These are phyloP conservation scores for Zygosaccharomyces sapae DNA, from an alignment of 1,139 yeast genomes.

Conservation along the genomic window DNA sequence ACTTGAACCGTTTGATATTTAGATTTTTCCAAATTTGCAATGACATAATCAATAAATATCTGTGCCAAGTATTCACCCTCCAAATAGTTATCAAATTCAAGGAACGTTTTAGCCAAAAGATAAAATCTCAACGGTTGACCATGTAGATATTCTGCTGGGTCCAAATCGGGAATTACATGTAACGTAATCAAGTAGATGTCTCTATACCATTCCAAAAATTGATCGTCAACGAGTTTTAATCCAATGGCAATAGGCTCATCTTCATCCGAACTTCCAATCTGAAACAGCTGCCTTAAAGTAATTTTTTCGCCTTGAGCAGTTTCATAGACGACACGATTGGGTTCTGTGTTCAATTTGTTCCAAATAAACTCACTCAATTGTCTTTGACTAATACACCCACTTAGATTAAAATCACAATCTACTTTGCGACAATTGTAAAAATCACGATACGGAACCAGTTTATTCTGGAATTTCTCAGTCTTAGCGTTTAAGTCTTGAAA, in stretches of 20 bases:
- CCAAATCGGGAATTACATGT: slow-evolving; percentile 20
- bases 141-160: slow-evolving; percentile 13
- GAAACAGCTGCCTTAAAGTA: slow-evolving; percentile 25
- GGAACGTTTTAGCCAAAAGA: slow-evolving; percentile 26
- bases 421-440: slow-evolving; percentile 95
- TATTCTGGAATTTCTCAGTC: slow-evolving; percentile 37
- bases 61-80: slow-evolving; percentile 35
- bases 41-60: slow-evolving; percentile 27
- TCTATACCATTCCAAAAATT: slow-evolving; percentile 33
- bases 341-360: slow-evolving; percentile 57
- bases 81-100: slow-evolving; percentile 31
- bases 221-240: slow-evolving; percentile 31
- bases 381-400: slow-evolving; percentile 96
- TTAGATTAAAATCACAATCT: slow-evolving; percentile 93
- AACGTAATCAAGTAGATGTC: slow-evolving; percentile 23
- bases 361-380: slow-evolving; percentile 90
- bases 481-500: slow-evolving; percentile 32
- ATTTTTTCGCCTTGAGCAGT: slow-evolving; percentile 16
- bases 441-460: slow-evolving; percentile 84
- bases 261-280: slow-evolving; percentile 13
- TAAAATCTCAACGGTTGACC: slow-evolving; percentile 25
- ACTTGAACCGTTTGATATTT: slow-evolving; percentile 33
- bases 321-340: slow-evolving; percentile 25
- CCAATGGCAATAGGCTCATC: slow-evolving; percentile 25
- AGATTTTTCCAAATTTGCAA: slow-evolving; percentile 30